Base-by-base conservation (phyloP, 2,329 filamentous ascomycete species). In the Tolypocladium nubicola region DNA sequence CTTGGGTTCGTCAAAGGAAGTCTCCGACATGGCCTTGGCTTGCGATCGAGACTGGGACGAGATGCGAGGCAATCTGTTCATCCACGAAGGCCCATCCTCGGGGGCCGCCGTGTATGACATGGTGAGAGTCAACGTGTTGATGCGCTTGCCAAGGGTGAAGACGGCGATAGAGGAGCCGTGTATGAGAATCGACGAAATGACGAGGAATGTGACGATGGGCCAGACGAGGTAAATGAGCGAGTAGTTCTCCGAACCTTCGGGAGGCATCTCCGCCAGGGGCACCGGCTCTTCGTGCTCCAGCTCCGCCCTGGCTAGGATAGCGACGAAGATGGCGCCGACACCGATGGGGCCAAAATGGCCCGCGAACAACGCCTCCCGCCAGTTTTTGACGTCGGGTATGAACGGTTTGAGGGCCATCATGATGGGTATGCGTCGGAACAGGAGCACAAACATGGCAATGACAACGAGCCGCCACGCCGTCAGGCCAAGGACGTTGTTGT, bases 151-250 rank as follows among this genome's bases (percentile, higher is more conserved):
- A 1, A 99, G 83, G 0, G 94, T 97, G 66, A 99, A 99, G 10
- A 99, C 94, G 6, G 94, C 94, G 64, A 99, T 88, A 0, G 94
- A 97, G n/a, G 94, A 97, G 26, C 94, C 94, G 67, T 99, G 94
- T 1, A 99, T 90, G 41, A 97, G 74, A 65, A 99, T 99, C 14
- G 94, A 99, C 4, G 89, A 82, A 56, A 99, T 89, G 60, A 99
- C 93, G 66, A 99, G 77, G 72, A 99, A 99, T 0, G 90, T 90
- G 0, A 89, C 90, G 58, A 99, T 92, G 0, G 94, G 94, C 94
- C 94, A 99, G 53, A 99, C 95, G 35, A 96, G 75, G 56, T 89
- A 82, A 55, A 97, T 85, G 38, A 97, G 78, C 38, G 84, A 81
- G 62, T 87, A 88, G 57, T 87, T 74, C 0, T 81, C 79, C 1